Evolutionary conservation across 257 asterid species (phyloP), one percentile per base, ranked within the genome.

Genomic region (Prunella vulgaris): DNA sequence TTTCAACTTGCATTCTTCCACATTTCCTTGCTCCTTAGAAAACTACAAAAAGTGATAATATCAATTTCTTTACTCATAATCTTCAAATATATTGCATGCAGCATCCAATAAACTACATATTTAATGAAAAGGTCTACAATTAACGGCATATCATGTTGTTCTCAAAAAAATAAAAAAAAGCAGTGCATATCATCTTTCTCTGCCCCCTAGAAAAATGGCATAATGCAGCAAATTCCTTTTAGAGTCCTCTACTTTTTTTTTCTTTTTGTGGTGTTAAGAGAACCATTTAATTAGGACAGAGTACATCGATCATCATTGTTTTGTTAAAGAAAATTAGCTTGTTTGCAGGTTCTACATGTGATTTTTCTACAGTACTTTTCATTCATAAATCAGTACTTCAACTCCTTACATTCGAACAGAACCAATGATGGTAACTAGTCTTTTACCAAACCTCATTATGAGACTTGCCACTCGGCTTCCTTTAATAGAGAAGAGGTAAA

Each of bases 1-100:
- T 73, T 80, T 90, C 81, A 90, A 80, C 79, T 84, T 90, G 83
- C 86, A 86, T 76, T 90, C 95, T 75, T 88, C 92, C 64, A 88
- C 83, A 52, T 80, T 76, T 28, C 91, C 95, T 4, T 77, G 74
- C 75, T 86, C 95, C 81, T 86, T 86, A 48, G 54, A 74, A 70
- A 90, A 90, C 97, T 88, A 76, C 72, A 79, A 69, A 74, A 60
- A 12, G 30, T 49, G 25, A 27, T 52, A 68, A 58, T 25, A 58
- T 5, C 57, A 42, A 30, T 49, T 37, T 42, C 24, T 49, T 61
- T 30, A 73, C 46, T 32, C 14, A 68, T 42, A 20, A 64, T 27
- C 33, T 28, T 25, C 58, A 15, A 20, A 18, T 4, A 33, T 25
- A 15, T 13, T 30, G 10, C 20, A 10, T 13, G 18, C 22, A 68